These are phyloP conservation scores for Phlyctochytrium arcticum DNA, from an alignment of 192 early-diverging fungal genomes.

Conservation along the genomic window DNA sequence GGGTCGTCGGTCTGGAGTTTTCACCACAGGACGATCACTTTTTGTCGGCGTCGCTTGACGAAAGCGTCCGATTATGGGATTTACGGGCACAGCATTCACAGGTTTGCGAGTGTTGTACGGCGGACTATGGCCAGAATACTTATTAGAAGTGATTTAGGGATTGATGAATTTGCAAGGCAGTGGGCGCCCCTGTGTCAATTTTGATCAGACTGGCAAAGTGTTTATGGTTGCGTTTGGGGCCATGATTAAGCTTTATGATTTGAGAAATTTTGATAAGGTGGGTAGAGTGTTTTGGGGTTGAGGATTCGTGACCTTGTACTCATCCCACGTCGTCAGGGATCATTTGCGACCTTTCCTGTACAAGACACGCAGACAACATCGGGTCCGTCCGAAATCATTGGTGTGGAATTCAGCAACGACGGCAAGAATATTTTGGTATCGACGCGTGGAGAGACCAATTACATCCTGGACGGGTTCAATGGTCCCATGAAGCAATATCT, in stretches of 20 bases:
- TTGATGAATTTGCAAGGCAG: conserved; percentile 13
- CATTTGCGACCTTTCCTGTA: conserved; percentile 32
- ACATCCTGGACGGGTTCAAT: conserved; percentile 65
- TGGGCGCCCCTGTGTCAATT: conserved; percentile 56
- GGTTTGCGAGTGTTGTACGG: conserved; percentile 23
- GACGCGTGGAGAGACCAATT: conserved; percentile 53
- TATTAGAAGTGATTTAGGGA: too few relatives aligned
- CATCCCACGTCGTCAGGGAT: conserved; percentile 11
- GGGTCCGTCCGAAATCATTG: background rate
- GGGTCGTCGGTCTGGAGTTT: conserved; percentile 77
- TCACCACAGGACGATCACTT: conserved; percentile 77
- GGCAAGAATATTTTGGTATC: conserved; percentile 70
- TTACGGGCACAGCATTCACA: conserved; percentile 57
- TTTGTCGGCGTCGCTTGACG: conserved; percentile 76
- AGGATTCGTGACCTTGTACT: background rate
- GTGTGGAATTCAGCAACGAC: conserved; percentile 64
- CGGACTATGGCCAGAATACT: background rate
- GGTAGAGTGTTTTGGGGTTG: background rate
- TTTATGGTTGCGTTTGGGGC: conserved; percentile 62
- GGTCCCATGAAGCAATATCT: conserved; percentile 39
- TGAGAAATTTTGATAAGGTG: conserved; percentile 53
- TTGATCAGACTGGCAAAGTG: conserved; percentile 75
- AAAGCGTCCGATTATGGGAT: conserved; percentile 84
- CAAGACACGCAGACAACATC: background rate
- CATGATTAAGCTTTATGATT: conserved; percentile 67